Evolutionary conservation across 129 eudicot species (phyloP), one percentile per base, ranked within the genome.

Genomic region (Ambrosia trifida): DNA sequence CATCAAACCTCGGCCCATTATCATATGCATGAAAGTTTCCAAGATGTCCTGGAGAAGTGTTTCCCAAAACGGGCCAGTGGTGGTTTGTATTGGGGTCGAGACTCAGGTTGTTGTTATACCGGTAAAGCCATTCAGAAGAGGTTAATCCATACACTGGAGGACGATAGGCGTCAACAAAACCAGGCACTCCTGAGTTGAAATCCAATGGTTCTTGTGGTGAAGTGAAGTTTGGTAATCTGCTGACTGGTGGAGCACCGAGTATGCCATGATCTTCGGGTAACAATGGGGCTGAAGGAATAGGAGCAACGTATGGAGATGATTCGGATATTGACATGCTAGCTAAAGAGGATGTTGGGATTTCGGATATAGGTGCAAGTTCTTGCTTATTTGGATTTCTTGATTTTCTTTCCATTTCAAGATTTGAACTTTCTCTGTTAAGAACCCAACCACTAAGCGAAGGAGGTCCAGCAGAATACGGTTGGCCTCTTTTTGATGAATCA

Each of bases 371-470:
- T 66, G 86, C 68, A 54, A 89, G 69, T 46, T 83, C 84, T 18
- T 38, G 78, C 54, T 82, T 87, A 9, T 51, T 73, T n/a, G 64
- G 58, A 50, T 18, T 80, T 64, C 61, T 78, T 14, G 69, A 44
- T 64, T 68, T 89, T 73, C 53, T 83, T 72, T 83, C 92, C 66
- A 44, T 68, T 56, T 82, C 91, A 31, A 20, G 72, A 59, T 76
- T 78, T 30, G 76, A 62, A 63, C 71, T 76, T 71, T 82, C 95
- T 77, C 66, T 64, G 24, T 82, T 78, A 36, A 83, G 76, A 49
- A 93, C 96, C 96, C 98, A 93, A 43, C 83, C 89, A 68, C 86
- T 93, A n/a, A 94, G 96, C 9, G 98, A 94, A 35, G 98, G 98
- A 24, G 96, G 98, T 43, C 96, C 96, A 19, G 86, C 75, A 16